Evolutionary conservation across 148 eudicot species (phyloP), one percentile per base, ranked within the genome.

Genomic region (Chenopodium album): DNA sequence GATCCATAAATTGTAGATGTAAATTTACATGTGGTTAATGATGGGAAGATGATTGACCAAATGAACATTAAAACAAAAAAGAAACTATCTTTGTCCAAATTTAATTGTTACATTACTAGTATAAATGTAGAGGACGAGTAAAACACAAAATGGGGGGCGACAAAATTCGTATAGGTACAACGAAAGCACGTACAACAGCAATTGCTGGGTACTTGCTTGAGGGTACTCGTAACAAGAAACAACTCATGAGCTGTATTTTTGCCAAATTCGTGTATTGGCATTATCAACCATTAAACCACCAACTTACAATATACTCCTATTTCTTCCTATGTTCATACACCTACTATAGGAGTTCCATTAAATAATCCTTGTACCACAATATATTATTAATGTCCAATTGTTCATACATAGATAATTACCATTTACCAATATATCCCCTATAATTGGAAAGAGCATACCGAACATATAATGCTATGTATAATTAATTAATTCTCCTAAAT

Each of bases 211-310:
- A n/a, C 26, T 79, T 71, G 77, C 62, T 71, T 80, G 12, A 80
- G 66, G 80, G 46, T 71, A 31, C 32, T 31, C 32, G 32, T 31
- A 84, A 32, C 86, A 84, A 41, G 13, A 20, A 66, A 67, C 71
- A 32, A 60, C 23, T 68, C 81, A 84, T 84, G 76, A 80, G 83
- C 86, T 84, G 32, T 65, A 69, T 67, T 74, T 79, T 26, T 50
- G 54, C 78, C 79, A 67, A 4, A 50, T 79, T 76, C 62, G 19
- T 76, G 79, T 28, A 68, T 68, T 70, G 82, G 75, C 76, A 44
- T 56, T 66, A 81, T 81, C 79, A 31, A 75, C 50, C 75, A 22
- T 20, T 71, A 44, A 12, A 4, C 22, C 62, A 56, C 22, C 62
- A 4, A 56, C 62, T 17, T 19, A 56, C 19, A 17, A 13, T 56